These are phyloP conservation scores for Hypoxylon sp. DNA, from an alignment of 2,329 filamentous ascomycete genomes.

Conservation along the genomic window DNA sequence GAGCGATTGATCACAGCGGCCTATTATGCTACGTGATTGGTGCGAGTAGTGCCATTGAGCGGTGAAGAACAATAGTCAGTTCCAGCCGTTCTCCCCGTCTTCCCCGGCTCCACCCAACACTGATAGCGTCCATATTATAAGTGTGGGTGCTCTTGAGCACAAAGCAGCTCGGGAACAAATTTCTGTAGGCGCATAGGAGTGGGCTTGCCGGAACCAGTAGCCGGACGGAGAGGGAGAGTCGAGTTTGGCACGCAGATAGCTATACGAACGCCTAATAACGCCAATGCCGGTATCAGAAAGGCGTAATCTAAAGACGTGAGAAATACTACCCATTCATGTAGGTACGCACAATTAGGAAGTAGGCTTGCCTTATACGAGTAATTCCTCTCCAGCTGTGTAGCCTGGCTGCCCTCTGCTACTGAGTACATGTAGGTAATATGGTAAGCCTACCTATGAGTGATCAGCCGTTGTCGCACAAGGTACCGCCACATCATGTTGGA, in stretches of 20 bases:
- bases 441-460: conserved; percentile 25
- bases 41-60: conserved; percentile 35
- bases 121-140: conserved; percentile 29
- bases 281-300: conserved; percentile 30
- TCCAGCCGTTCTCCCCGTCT: conserved; percentile 37
- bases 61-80: conserved; percentile 39
- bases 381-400: conserved; percentile 20
- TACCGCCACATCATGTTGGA: conserved; percentile 21
- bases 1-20: conserved; percentile 23
- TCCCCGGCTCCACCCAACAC: conserved; percentile 44
- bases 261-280: conserved; percentile 33
- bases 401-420: conserved; percentile 12
- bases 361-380: conserved; percentile 20
- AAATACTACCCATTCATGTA: conserved; percentile 41
- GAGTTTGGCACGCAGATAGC: conserved; percentile 17
- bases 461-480: conserved; percentile 33
- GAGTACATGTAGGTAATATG: conserved; percentile 12
- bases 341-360: conserved; percentile 31
- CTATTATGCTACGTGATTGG: conserved; percentile 31
- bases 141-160: conserved; percentile 22
- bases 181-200: conserved; percentile 26
- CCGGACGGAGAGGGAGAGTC: conserved; percentile 28
- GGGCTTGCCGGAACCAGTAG: conserved; percentile 37
- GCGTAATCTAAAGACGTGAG: conserved; percentile 19
- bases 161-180: conserved; percentile 22